Conservation (phyloP, 768 basidiomycete species). For the Lepiota brunneoincarnata region DNA sequence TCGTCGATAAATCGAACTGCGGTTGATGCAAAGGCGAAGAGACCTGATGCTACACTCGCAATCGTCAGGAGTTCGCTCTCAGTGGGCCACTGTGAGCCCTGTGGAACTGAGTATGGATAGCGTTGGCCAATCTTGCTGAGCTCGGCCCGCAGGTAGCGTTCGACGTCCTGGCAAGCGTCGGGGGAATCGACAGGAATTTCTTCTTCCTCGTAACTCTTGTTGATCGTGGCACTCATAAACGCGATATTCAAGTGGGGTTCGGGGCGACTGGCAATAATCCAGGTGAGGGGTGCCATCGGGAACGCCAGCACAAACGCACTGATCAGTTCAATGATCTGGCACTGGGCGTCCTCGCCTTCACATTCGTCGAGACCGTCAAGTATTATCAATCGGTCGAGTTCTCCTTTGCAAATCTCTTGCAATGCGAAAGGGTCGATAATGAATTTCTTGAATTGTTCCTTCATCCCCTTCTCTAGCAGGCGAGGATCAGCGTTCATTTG, state of each 20-base stretch:
- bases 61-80: background rate
- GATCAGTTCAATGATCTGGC: background rate
- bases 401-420: no score
- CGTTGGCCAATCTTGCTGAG: background rate
- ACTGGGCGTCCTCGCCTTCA: background rate
- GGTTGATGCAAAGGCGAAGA: background rate
- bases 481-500: background rate
- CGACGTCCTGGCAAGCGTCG: background rate
- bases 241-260: background rate
- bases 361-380: conserved; percentile 2
- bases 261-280: conserved; percentile 2
- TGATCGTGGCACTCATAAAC: background rate
- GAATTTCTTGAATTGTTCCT: background rate
- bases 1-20: background rate
- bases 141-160: background rate
- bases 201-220: background rate
- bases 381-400: background rate
- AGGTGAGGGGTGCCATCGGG: background rate
- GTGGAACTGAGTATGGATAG: background rate
- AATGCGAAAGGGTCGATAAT: background rate
- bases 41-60: background rate
- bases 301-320: background rate
- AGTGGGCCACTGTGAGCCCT: background rate
- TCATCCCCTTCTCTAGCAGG: conserved; percentile 1
- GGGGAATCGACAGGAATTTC: background rate